Conservation (phyloP, 78 protist genomes). For the Tieghemostelium lacteum region DNA sequence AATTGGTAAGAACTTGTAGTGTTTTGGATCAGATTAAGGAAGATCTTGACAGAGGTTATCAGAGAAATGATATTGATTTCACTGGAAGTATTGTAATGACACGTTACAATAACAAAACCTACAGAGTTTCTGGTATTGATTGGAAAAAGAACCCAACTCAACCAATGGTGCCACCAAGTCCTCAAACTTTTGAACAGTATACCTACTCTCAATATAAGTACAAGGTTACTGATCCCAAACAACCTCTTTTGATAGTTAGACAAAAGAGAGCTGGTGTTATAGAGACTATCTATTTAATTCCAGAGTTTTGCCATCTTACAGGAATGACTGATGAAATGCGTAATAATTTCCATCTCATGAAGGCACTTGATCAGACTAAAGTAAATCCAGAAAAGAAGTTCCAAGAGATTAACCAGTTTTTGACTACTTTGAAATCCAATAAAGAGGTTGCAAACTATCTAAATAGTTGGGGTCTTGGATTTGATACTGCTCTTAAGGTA, state of each 20-base stretch:
- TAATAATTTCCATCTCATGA: neutral
- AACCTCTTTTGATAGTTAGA: constrained; percentile 19
- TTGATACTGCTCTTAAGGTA: neutral
- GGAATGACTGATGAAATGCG: constrained; percentile 25
- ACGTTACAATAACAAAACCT: constrained; percentile 46
- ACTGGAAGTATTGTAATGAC: constrained; percentile 22
- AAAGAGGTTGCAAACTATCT: neutral
- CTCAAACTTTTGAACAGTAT: constrained; percentile 11
- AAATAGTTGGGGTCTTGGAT: constrained; percentile 8
- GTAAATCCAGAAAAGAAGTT: constrained; percentile 4
- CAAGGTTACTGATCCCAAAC: constrained; percentile 2
- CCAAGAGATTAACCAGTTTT: neutral
- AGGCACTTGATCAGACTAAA: neutral
- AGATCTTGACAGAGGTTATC: neutral
- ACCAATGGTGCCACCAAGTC: neutral
- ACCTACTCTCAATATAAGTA: no score
- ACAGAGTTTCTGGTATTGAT: constrained; percentile 12
- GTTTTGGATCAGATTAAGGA: constrained; percentile 5
- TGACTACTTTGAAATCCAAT: neutral
- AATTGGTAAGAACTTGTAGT: constrained; percentile 9
- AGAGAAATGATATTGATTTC: neutral
- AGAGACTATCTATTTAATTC: constrained; percentile 6
- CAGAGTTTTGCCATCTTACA: constrained; percentile 50
- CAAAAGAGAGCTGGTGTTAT: neutral
- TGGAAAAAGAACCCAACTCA: constrained; percentile 1